Percentiles rank a stretch among this genome's conserved stretches.
Conservation (phyloP, 2,329 filamentous ascomycete genomes). For the Microsporum ferrugineum region DNA sequence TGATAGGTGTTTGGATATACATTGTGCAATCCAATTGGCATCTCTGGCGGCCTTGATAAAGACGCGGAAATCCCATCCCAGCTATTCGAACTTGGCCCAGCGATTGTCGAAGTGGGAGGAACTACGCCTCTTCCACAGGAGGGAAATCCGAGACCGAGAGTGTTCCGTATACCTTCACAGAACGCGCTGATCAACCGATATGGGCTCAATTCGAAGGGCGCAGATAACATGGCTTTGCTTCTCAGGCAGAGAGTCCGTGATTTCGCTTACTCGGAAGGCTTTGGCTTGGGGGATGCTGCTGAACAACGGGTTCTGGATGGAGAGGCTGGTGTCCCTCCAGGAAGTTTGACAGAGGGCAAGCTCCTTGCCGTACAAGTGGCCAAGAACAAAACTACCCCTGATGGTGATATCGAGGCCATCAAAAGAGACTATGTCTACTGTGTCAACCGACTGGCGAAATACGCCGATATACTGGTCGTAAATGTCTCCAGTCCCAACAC, state of each 20-base stretch:
- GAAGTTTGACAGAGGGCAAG: conserved; percentile 64
- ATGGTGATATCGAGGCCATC: conserved; percentile 72
- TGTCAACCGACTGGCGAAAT: conserved; percentile 67
- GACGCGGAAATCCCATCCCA: conserved; percentile 77
- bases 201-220: conserved; percentile 83
- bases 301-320: conserved; percentile 68
- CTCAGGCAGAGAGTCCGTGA: conserved; percentile 65
- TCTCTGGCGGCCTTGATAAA: conserved; percentile 94
- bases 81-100: conserved; percentile 72
- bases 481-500: conserved; percentile 97
- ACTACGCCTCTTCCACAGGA: conserved; percentile 76
- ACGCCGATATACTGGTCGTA: conserved; percentile 92
- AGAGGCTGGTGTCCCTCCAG: conserved; percentile 62
- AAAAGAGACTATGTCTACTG: conserved; percentile 76
- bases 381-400: conserved; percentile 90
- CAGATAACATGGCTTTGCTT: conserved; percentile 70
- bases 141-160: conserved; percentile 76
- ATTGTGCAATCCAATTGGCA: conserved; percentile 78
- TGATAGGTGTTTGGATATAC: conserved; percentile 59
- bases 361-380: conserved; percentile 84
- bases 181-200: conserved; percentile 91
- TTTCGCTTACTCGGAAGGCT: conserved; percentile 60
- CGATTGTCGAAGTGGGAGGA: conserved; percentile 84
- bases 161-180: conserved; percentile 74
- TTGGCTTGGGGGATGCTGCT: conserved; percentile 50